Evolutionary conservation across 768 basidiomycete species (phyloP).

Genomic region (Hygrocybe coccinea): DNA sequence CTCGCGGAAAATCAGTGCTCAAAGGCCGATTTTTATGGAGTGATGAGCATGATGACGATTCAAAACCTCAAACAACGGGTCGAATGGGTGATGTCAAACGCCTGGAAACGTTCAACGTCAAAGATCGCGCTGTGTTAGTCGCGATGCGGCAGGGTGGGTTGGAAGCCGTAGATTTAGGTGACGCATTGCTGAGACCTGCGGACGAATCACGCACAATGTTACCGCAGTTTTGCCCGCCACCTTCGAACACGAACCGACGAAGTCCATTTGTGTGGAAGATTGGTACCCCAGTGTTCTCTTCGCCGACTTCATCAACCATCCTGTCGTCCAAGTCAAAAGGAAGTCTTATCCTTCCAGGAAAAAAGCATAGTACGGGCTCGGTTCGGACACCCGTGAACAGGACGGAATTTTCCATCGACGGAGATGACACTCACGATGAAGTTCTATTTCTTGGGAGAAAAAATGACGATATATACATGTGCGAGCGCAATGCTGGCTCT

Average conservation of each 20-base stretch:
- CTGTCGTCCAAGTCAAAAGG: constrained; percentile 35
- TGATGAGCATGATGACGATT: constrained; percentile 47
- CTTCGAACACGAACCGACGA: constrained; percentile 60
- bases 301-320: constrained; percentile 35
- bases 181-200: constrained; percentile 73
- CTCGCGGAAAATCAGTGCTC: constrained; percentile 78
- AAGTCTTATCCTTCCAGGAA: constrained; percentile 36
- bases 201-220: constrained; percentile 70
- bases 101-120: constrained; percentile 75
- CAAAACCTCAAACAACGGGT: constrained; percentile 29
- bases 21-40: constrained; percentile 81
- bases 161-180: constrained; percentile 74
- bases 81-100: constrained; percentile 81
- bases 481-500: constrained; percentile 66
- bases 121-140: constrained; percentile 70
- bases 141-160: constrained; percentile 85
- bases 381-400: constrained; percentile 45
- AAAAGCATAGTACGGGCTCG: constrained; percentile 46
- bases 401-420: constrained; percentile 48
- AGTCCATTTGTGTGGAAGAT: constrained; percentile 80
- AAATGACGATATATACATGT: constrained; percentile 73
- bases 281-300: constrained; percentile 58
- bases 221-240: constrained; percentile 65
- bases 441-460: constrained; percentile 78
- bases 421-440: constrained; percentile 57